These are phyloP conservation scores for Omphalotus olearius DNA, from an alignment of 1,284 basidiomycete genomes.

Conservation along the genomic window DNA sequence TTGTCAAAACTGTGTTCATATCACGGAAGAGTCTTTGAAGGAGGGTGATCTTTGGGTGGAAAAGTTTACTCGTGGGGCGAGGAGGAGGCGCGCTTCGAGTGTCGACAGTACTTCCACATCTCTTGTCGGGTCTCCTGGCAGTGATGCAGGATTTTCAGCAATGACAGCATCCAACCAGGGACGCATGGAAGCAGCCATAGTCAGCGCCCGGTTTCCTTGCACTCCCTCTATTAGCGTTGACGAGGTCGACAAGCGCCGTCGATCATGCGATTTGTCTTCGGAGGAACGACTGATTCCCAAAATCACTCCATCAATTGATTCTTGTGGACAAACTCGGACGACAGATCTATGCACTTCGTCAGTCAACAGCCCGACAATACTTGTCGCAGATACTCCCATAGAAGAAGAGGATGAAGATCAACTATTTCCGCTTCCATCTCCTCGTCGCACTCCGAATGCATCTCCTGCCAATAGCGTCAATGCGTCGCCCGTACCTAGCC, in stretches of 20 bases:
- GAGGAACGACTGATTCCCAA: constrained; percentile 17
- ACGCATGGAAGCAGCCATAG: constrained; percentile 12
- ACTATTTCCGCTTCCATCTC: constrained; percentile 53
- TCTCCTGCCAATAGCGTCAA: constrained; percentile 22
- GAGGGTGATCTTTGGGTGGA: constrained; percentile 52
- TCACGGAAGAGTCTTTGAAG: constrained; percentile 42
- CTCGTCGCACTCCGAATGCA: constrained; percentile 37
- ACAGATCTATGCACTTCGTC: background rate
- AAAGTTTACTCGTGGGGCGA: constrained; percentile 57
- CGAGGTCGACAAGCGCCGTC: constrained; percentile 52
- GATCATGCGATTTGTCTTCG: constrained; percentile 28
- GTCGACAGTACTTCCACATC: constrained; percentile 12
- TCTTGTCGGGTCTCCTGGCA: constrained; percentile 3
- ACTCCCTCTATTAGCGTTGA: constrained; percentile 47
- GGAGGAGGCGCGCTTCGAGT: constrained; percentile 51
- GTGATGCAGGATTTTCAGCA: constrained; percentile 15
- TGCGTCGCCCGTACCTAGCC: constrained; percentile 26
- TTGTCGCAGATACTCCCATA: constrained; percentile 29
- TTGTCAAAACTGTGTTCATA: constrained; percentile 47
- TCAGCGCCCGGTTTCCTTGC: constrained; percentile 12
- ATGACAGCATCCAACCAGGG: constrained; percentile 18
- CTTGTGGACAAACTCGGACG: no score
- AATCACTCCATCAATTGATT: no score
- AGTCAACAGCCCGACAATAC: constrained; percentile 5
- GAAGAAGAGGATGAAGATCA: constrained; percentile 47